Conservation (phyloP, 2,329 filamentous ascomycete genomes). For the Cladosporium sp. region DNA sequence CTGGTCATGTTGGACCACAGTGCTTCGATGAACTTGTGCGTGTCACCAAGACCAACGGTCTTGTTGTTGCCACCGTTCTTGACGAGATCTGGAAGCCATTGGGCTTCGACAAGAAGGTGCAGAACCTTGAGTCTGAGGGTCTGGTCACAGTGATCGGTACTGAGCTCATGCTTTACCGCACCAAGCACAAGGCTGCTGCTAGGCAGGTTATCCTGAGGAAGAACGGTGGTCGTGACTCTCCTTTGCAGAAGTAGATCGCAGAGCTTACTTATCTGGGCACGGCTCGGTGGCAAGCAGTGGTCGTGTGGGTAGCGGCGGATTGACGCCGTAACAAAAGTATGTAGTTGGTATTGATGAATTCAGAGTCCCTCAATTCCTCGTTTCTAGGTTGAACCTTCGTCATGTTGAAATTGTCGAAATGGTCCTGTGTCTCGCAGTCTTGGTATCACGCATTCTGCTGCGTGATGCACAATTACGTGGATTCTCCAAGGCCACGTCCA, state of each 20-base stretch:
- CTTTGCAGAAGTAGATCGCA: slow-evolving; percentile 5
- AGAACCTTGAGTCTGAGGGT: slow-evolving; percentile 25
- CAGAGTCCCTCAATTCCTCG: too few species aligned
- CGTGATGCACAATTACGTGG: too few species aligned
- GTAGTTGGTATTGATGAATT: too few species aligned
- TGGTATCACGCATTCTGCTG: too few species aligned
- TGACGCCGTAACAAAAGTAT: too few species aligned
- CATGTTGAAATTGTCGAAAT: too few species aligned
- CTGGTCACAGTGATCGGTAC: slow-evolving; percentile 35
- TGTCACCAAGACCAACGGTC: slow-evolving; percentile 44
- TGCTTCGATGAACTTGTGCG: slow-evolving; percentile 50
- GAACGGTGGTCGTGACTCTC: slow-evolving; percentile 13
- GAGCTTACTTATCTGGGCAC: background rate
- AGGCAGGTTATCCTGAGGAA: slow-evolving; percentile 26
- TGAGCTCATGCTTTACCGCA: slow-evolving; percentile 30
- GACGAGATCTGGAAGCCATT: slow-evolving; percentile 47
- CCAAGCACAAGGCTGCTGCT: slow-evolving; percentile 20
- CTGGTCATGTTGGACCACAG: slow-evolving; percentile 51
- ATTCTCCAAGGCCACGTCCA: too few species aligned
- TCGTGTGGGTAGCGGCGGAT: too few species aligned
- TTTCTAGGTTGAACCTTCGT: too few species aligned
- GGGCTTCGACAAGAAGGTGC: slow-evolving; percentile 47
- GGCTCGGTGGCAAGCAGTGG: too few species aligned
- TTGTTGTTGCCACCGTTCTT: slow-evolving; percentile 50
- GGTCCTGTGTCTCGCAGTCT: too few species aligned